phyloP scores from a whole-genome alignment of 176 grass and related monocot species.

The Musa acuminata region DNA sequence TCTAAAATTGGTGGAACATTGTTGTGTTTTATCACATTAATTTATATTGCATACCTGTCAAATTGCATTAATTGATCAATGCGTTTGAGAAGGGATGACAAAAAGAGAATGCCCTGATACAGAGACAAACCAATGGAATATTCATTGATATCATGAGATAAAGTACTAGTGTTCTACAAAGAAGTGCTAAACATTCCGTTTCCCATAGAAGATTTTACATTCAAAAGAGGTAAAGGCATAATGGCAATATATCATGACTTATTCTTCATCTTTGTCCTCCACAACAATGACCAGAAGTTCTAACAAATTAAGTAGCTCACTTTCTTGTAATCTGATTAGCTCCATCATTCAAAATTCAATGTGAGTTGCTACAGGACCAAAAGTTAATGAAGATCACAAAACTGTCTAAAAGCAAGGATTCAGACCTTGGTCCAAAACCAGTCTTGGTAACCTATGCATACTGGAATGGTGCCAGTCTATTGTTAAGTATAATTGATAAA shows the following conservation, averaged over 20 bases:
- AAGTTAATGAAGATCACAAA: not conserved
- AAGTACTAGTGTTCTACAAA: no score
- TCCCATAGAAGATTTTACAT: not conserved
- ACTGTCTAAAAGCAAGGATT: not conserved
- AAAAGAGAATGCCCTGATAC: constrained; percentile 45
- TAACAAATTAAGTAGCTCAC: not conserved
- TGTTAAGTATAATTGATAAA: no score
- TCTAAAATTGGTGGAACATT: not conserved
- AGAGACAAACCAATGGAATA: not conserved
- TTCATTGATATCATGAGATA: no score
- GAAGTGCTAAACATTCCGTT: no score
- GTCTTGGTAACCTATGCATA: no score
- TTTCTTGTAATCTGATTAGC: not conserved
- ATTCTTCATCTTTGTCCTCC: not conserved
- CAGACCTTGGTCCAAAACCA: not conserved
- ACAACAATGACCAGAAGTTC: not conserved
- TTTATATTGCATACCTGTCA: constrained; percentile 45
- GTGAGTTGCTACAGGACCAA: not conserved
- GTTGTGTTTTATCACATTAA: not conserved
- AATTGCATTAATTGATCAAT: constrained; percentile 87
- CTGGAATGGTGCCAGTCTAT: no score
- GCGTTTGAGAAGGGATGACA: constrained; percentile 78
- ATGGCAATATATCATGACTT: not conserved
- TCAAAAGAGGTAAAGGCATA: not conserved
- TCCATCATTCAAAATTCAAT: not conserved